Evolutionary conservation across 495 filamentous ascomycete species (phyloP), one percentile per base, ranked within the genome.

Genomic region (Pyrenula massariospora): DNA sequence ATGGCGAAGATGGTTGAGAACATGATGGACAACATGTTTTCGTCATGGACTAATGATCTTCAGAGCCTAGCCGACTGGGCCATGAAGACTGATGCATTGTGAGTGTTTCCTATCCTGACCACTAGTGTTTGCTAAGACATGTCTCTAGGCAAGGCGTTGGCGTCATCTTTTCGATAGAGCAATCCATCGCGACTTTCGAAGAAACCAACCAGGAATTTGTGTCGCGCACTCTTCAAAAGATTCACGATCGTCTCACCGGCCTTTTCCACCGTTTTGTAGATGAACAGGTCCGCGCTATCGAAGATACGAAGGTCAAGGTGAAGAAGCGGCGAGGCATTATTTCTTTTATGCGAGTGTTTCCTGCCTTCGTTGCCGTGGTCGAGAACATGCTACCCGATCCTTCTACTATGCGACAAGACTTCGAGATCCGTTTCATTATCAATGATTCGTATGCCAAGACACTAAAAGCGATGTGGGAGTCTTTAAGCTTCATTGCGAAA

Each of bases 251-350:
- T 31, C 77, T 96, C 36, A 80, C 84, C 57, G 80, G 77, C 25
- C 78, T 89, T 22, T 96, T 95, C 72, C 81, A 81, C 48, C 89
- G 88, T 54, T 96, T 97, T 60, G 82, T 96, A 23, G 93, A 97
- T 65, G 89, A 95, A 58, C 92, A 97, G 63, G 85, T 96, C 49
- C 87, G 88, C 23, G 91, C 89, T 24, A 95, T 97, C 59, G 92
- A 97, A 69, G 92, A 97, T 56, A 96, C 91, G n/a, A 96, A 96
- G 70, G 92, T 97, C 62, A 96, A 95, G 70, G 88, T 96, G 70
- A 96, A 96, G 74, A 97, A 96, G 75, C 84, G 92, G 57, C 96
- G 94, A 70, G 92, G 92, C 12, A 89, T 97, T 59, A 96, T 96
- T 62, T 83, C 81, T 10, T 96, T 97, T 68, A 90, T 96, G 72